phyloP scores from a whole-genome alignment of 1,139 yeast genomes.

The Geotrichum candidum region DNA sequence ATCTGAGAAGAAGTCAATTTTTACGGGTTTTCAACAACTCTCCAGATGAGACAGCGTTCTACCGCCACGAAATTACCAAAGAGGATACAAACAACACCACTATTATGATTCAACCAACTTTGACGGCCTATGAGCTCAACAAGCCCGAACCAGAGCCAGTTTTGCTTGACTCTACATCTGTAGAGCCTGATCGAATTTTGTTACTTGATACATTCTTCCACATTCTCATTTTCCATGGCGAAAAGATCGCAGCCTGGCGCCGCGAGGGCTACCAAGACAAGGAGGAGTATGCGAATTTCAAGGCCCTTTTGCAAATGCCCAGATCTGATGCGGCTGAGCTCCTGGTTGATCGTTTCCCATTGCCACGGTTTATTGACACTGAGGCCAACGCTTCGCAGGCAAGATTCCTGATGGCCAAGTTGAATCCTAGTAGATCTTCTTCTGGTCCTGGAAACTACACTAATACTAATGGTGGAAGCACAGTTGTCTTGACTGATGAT shows the following conservation, averaged over 20 bases:
- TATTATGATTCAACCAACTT: slow-evolving; percentile 71
- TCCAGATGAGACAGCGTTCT: slow-evolving; percentile 72
- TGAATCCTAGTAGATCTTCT: slow-evolving; percentile 54
- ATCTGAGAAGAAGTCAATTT: slow-evolving; percentile 63
- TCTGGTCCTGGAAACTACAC: slow-evolving; percentile 40
- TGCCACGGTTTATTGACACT: slow-evolving; percentile 67
- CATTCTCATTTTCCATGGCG: slow-evolving; percentile 63
- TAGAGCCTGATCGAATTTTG: slow-evolving; percentile 54
- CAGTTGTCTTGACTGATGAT: slow-evolving; percentile 91
- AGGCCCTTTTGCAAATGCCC: slow-evolving; percentile 58
- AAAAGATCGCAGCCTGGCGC: slow-evolving; percentile 64
- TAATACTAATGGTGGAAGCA: slow-evolving; percentile 42
- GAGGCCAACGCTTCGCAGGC: slow-evolving; percentile 79
- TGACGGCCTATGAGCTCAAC: slow-evolving; percentile 57
- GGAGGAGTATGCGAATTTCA: slow-evolving; percentile 59
- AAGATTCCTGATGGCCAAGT: slow-evolving; percentile 64
- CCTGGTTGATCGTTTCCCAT: slow-evolving; percentile 64
- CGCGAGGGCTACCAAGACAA: slow-evolving; percentile 59
- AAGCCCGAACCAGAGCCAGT: slow-evolving; percentile 61
- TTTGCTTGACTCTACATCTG: slow-evolving; percentile 60
- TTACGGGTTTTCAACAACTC: slow-evolving; percentile 68
- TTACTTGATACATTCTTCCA: slow-evolving; percentile 72
- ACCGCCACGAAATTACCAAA: slow-evolving; percentile 60
- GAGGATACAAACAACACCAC: slow-evolving; percentile 63
- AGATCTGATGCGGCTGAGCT: slow-evolving; percentile 63